Evolutionary conservation across 176 grass and related monocot genomes (phyloP).

Genomic region (Aegilops bicornis): DNA sequence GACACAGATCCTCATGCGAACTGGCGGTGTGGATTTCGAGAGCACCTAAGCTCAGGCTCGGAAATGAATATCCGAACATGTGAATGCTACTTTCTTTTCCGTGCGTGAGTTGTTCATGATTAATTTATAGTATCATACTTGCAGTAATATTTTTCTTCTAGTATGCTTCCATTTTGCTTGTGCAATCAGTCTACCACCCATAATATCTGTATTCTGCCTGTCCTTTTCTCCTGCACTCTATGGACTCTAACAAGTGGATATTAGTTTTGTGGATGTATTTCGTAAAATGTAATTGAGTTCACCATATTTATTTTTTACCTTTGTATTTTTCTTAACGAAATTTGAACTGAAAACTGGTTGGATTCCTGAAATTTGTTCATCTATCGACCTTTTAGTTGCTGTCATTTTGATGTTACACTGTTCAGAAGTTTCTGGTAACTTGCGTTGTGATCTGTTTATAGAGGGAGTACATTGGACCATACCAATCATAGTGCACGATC

Average conservation of each 20-base stretch:
- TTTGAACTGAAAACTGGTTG: neutral
- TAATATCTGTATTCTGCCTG: neutral
- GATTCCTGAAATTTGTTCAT: neutral
- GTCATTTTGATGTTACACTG: neutral
- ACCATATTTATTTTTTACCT: neutral
- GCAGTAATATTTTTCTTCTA: neutral
- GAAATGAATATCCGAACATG: too few relatives aligned
- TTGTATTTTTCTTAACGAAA: neutral
- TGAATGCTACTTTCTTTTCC: neutral
- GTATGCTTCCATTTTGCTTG: neutral
- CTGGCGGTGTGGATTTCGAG: too few relatives aligned
- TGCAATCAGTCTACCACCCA: neutral
- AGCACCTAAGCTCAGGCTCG: too few relatives aligned
- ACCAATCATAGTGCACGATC: neutral
- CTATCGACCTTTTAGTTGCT: slow-evolving; percentile 1
- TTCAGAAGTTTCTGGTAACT: slow-evolving; percentile 19
- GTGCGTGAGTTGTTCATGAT: neutral
- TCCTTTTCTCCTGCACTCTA: neutral
- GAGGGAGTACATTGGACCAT: too few relatives aligned
- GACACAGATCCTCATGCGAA: too few relatives aligned
- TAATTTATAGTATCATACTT: slow-evolving; percentile 6
- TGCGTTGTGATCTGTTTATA: neutral
- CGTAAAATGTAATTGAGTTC: neutral
- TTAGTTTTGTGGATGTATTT: neutral
- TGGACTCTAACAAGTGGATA: too few relatives aligned